Evolutionary conservation across 2,329 filamentous ascomycete genomes (phyloP).

Genomic region (Paecilomyces formosus): DNA sequence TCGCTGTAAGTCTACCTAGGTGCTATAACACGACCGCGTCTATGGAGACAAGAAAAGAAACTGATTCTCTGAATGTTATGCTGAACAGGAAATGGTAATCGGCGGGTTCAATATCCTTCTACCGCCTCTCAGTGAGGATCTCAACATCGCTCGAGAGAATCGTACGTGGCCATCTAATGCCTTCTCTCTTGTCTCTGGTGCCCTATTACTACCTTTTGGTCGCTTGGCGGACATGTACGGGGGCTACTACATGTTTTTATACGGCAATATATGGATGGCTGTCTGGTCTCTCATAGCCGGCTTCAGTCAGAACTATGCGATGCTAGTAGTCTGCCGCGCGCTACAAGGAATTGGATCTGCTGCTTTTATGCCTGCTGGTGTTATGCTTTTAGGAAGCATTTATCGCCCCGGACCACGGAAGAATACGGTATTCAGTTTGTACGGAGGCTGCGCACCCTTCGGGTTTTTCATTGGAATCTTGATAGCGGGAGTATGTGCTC

Average conservation of each 20-base stretch:
- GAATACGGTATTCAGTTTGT: conserved; percentile 54
- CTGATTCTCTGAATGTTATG: neutral
- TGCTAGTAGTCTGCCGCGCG: conserved; percentile 67
- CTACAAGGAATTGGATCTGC: conserved; percentile 67
- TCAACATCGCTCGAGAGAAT: neutral
- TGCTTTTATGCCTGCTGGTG: conserved; percentile 61
- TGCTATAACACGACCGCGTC: no score
- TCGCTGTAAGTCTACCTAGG: neutral
- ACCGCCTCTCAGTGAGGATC: neutral
- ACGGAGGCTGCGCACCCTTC: conserved; percentile 46
- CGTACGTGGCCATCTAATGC: conserved; percentile 32
- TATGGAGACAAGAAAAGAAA: neutral
- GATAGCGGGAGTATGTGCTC: conserved; percentile 52
- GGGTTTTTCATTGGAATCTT: conserved; percentile 54
- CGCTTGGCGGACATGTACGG: conserved; percentile 55
- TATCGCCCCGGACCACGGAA: conserved; percentile 64
- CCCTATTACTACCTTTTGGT: conserved; percentile 48
- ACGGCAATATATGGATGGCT: conserved; percentile 55
- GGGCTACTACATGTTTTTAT: conserved; percentile 53
- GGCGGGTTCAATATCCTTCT: neutral
- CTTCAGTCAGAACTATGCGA: conserved; percentile 54
- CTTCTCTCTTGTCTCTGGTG: conserved; percentile 43
- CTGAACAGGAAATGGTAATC: neutral
- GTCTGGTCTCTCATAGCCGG: conserved; percentile 64
- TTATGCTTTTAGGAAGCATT: conserved; percentile 57